These are phyloP conservation scores for Thelonectria blattea DNA, from an alignment of 2,329 filamentous ascomycete genomes.

Conservation along the genomic window DNA sequence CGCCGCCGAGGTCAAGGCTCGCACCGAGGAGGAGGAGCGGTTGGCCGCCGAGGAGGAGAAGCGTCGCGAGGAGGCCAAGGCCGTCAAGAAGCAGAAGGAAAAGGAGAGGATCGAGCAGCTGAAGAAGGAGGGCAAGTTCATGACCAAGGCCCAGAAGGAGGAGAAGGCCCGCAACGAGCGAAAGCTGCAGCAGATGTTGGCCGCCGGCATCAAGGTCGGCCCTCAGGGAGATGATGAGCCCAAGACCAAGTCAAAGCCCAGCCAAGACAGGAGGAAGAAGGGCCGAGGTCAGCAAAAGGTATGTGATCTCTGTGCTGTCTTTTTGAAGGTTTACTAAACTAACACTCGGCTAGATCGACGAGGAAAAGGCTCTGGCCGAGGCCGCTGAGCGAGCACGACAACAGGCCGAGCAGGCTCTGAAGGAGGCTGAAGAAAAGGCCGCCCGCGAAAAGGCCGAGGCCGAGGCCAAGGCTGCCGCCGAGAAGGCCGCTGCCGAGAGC, in stretches of 20 bases:
- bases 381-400: conserved; percentile 73
- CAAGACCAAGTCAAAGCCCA: conserved; percentile 85
- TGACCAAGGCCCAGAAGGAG: conserved; percentile 85
- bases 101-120: conserved; percentile 86
- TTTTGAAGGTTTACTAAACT: conserved; percentile 4
- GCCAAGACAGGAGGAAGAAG: conserved; percentile 81
- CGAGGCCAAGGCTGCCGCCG: conserved; percentile 60
- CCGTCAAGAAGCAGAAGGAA: conserved; percentile 82
- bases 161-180: conserved; percentile 80
- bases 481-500: conserved; percentile 61
- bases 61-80: conserved; percentile 74
- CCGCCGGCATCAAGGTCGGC: conserved; percentile 75
- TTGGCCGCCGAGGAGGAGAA: conserved; percentile 70
- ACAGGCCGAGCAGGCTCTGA: conserved; percentile 71
- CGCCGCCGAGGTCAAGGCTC: conserved; percentile 68
- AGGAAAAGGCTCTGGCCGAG: conserved; percentile 79
- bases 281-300: conserved; percentile 65
- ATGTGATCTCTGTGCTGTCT: conserved; percentile 14
- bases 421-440: conserved; percentile 67
- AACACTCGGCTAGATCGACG: conserved; percentile 62
- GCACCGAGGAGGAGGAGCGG: conserved; percentile 69
- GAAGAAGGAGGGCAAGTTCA: conserved; percentile 85
- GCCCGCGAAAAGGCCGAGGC: conserved; percentile 62
- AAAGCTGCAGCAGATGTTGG: conserved; percentile 85
- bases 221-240: conserved; percentile 64